These are phyloP conservation scores for Bothriochloa decipiens DNA, from an alignment of 176 grass and related monocot species.

Conservation along the genomic window DNA sequence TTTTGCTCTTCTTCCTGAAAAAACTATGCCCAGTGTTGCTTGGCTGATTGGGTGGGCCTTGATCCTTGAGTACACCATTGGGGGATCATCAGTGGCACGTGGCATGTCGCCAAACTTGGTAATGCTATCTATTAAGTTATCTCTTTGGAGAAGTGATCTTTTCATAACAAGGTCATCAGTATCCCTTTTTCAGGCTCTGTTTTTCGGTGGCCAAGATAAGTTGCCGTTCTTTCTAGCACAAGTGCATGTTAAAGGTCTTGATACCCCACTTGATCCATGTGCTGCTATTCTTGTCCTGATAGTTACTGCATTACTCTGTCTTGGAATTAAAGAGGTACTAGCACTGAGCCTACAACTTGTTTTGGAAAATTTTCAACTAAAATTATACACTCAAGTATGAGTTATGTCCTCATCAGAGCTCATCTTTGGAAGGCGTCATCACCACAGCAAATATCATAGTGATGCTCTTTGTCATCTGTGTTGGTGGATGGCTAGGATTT, in stretches of 20 bases:
- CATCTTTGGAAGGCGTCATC: slow-evolving; percentile 77
- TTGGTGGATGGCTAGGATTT: slow-evolving; percentile 88
- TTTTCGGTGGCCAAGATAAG: slow-evolving; percentile 90
- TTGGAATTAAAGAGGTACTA: slow-evolving; percentile 91
- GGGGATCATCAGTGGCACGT: slow-evolving; percentile 85
- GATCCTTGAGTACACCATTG: slow-evolving; percentile 92
- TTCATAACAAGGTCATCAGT: background rate
- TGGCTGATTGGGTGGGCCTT: slow-evolving; percentile 97
- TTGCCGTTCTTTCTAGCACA: slow-evolving; percentile 72
- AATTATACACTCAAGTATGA: slow-evolving; percentile 11
- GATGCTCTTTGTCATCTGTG: slow-evolving; percentile 83
- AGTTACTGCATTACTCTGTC: slow-evolving; percentile 78
- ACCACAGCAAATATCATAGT: slow-evolving; percentile 75
- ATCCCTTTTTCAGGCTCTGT: slow-evolving; percentile 57
- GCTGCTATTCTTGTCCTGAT: slow-evolving; percentile 86
- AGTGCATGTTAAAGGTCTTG: slow-evolving; percentile 66
- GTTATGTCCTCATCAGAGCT: slow-evolving; percentile 59
- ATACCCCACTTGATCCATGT: slow-evolving; percentile 77
- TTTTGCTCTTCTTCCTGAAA: slow-evolving; percentile 27
- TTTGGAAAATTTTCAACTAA: background rate
- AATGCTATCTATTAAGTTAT: slow-evolving; percentile 31
- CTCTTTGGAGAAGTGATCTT: background rate
- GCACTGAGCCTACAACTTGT: background rate
- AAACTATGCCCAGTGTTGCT: slow-evolving; percentile 62
- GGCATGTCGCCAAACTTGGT: slow-evolving; percentile 93